These are phyloP conservation scores for Magnusiomyces paraingens DNA, from an alignment of 1,139 yeast genomes.

Conservation along the genomic window DNA sequence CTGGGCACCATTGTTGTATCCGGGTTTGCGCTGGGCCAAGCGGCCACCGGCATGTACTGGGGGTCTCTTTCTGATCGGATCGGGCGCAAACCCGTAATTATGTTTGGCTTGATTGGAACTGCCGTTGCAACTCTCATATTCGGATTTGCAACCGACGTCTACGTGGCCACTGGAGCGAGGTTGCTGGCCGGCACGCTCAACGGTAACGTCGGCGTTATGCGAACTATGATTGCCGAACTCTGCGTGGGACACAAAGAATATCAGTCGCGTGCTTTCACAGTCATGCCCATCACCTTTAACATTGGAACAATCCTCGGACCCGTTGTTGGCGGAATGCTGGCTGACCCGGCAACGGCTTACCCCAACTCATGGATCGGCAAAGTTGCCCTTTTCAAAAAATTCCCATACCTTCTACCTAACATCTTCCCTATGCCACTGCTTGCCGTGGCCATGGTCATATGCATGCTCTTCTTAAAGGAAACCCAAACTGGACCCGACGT, in stretches of 20 bases:
- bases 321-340: constrained; percentile 31
- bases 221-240: constrained; percentile 56
- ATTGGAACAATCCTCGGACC: constrained; percentile 54
- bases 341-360: constrained; percentile 31
- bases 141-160: constrained; percentile 47
- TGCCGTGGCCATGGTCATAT: constrained; percentile 36
- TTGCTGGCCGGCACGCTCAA: constrained; percentile 48
- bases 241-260: constrained; percentile 44
- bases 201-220: constrained; percentile 53
- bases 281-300: constrained; percentile 52
- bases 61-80: constrained; percentile 46
- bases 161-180: constrained; percentile 47
- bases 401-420: constrained; percentile 57
- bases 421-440: constrained; percentile 42
- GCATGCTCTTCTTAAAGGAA: constrained; percentile 51
- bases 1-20: constrained; percentile 44
- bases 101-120: constrained; percentile 48
- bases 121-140: constrained; percentile 42
- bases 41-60: constrained; percentile 51
- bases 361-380: constrained; percentile 17
- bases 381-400: constrained; percentile 32
- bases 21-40: constrained; percentile 49
- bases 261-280: constrained; percentile 55
- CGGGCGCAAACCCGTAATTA: constrained; percentile 49
- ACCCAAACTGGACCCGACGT: constrained; percentile 37